These are phyloP conservation scores for Erysiphe pulchra DNA, from an alignment of 2,329 filamentous ascomycete species.

Conservation along the genomic window DNA sequence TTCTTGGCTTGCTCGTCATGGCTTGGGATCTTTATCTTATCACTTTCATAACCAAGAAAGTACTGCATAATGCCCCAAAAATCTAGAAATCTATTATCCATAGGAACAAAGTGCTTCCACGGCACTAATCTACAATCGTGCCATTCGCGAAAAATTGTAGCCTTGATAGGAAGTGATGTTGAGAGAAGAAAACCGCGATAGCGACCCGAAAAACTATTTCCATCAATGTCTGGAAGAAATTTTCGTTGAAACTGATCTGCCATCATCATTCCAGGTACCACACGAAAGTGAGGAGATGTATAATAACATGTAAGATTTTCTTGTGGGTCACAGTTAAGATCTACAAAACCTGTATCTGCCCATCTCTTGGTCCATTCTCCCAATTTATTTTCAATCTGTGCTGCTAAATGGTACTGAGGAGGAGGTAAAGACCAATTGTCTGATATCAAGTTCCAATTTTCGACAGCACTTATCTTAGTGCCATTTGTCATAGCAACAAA, in stretches of 20 bases:
- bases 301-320: conserved; percentile 21
- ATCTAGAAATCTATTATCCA: conserved; percentile 51
- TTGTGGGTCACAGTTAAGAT: conserved; percentile 20
- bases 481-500: conserved; percentile 29
- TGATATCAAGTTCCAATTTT: conserved; percentile 13
- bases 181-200: conserved; percentile 45
- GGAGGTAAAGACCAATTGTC: conserved; percentile 29
- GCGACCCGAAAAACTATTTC: conserved; percentile 45
- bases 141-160: conserved; percentile 59
- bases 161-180: conserved; percentile 48
- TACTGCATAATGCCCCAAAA: conserved; percentile 53
- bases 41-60: conserved; percentile 36
- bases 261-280: conserved; percentile 23
- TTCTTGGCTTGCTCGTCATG: conserved; percentile 29
- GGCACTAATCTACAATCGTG: conserved; percentile 48
- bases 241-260: conserved; percentile 33
- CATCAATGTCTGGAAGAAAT: conserved; percentile 54
- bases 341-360: conserved; percentile 15
- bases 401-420: conserved; percentile 19
- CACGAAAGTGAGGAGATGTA: conserved; percentile 17
- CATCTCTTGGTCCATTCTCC: conserved; percentile 13
- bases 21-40: conserved; percentile 7
- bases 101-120: conserved; percentile 64
- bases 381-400: conserved; percentile 18
- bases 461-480: conserved; percentile 14